phyloP scores from a whole-genome alignment of 129 eudicot species.

The Arctium minus region DNA sequence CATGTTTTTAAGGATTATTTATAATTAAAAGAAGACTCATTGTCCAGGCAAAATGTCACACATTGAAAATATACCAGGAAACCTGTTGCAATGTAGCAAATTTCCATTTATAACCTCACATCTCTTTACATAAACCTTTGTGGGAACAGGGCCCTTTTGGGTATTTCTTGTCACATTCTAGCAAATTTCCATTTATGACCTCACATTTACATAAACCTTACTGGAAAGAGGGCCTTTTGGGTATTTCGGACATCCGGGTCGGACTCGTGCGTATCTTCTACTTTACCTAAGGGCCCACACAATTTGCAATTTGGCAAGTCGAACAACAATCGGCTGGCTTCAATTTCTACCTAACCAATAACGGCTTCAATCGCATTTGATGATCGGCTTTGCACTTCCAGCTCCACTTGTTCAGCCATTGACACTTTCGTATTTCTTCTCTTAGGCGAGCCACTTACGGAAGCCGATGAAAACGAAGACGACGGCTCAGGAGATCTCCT shows the following conservation, averaged over 20 bases:
- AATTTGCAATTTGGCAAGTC: slow-evolving; percentile 22
- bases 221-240: slow-evolving; percentile 2
- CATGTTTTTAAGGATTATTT: no score
- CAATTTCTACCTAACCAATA: slow-evolving; percentile 28
- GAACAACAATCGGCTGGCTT: slow-evolving; percentile 15
- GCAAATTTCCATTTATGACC: slow-evolving; percentile 14
- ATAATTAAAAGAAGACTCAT: neutral
- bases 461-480: slow-evolving; percentile 36
- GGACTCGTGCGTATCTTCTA: neutral
- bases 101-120: slow-evolving; percentile 19
- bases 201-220: slow-evolving; percentile 12
- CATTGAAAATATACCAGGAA: neutral
- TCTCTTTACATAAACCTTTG: slow-evolving; percentile 1
- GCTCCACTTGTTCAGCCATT: slow-evolving; percentile 39
- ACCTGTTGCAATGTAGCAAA: neutral
- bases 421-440: slow-evolving; percentile 37
- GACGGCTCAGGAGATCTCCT: slow-evolving; percentile 75
- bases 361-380: slow-evolving; percentile 29
- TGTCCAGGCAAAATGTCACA: neutral
- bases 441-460: slow-evolving; percentile 59
- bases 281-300: neutral
- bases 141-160: slow-evolving; percentile 1
- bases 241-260: slow-evolving; percentile 14
- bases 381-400: slow-evolving; percentile 62
- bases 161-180: slow-evolving; percentile 1